Conservation (phyloP, 371 early-diverging fungal genomes). For the Mortierella polycephala region DNA sequence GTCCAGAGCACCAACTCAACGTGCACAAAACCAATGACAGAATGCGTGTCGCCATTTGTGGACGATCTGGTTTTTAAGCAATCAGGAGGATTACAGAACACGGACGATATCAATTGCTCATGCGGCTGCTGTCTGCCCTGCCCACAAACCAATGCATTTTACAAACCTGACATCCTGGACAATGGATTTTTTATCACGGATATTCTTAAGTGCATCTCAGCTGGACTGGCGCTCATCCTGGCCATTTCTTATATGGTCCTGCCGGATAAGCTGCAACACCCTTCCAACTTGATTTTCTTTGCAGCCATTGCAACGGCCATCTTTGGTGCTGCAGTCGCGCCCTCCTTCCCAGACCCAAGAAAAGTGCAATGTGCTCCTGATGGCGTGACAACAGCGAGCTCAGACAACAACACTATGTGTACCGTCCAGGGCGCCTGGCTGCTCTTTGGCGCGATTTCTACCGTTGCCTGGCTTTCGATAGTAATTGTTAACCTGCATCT, state of each 20-base stretch:
- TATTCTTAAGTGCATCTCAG: constrained; percentile 65
- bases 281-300: constrained; percentile 48
- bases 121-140: constrained; percentile 53
- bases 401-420: constrained; percentile 69
- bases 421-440: constrained; percentile 71
- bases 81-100: constrained; percentile 28
- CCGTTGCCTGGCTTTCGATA: constrained; percentile 69
- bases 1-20: constrained; percentile 41
- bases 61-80: constrained; percentile 28
- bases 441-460: constrained; percentile 67
- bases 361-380: constrained; percentile 66
- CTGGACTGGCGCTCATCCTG: constrained; percentile 60
- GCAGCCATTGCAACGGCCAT: constrained; percentile 41
- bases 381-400: constrained; percentile 55
- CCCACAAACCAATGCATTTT: constrained; percentile 55
- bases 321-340: constrained; percentile 61
- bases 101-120: constrained; percentile 35
- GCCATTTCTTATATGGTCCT: constrained; percentile 58
- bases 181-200: constrained; percentile 65
- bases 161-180: constrained; percentile 58
- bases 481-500: constrained; percentile 72
- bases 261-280: constrained; percentile 50
- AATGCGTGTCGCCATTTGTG: constrained; percentile 35
- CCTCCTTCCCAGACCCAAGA: constrained; percentile 64
- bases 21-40: constrained; percentile 17